Base-by-base conservation (phyloP, 257 asterid genomes). In the Euphrasia confusa region DNA sequence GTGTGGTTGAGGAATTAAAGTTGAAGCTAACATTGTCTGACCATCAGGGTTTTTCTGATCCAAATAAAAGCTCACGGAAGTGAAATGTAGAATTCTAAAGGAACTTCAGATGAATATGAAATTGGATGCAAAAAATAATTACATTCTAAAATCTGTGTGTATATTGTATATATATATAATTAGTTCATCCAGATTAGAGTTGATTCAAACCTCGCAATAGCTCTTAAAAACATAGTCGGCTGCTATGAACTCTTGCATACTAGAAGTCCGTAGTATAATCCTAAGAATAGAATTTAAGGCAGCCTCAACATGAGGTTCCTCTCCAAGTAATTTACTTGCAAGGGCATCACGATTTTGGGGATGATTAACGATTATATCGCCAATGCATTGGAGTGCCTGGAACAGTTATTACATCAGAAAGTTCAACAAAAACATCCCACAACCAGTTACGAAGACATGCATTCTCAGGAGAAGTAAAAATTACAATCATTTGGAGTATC, bases 371-470 rank as follows among this genome's bases (percentile, higher is more conserved):
- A 89, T 83, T 65, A 92, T 84, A 71, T 86, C 95, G 53, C 97
- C 96, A 32, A 92, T 78, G 77, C 95, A 92, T 63, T 68, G 83
- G 40, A 92, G 93, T 68, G 97, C 93, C 99, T 92, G 87, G 39
- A 72, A 64, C 42, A 54, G 64, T 56, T 30, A 50, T 21, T 58
- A 54, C 52, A 55, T 68, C 45, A 35, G 28, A 57, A 45, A 60
- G 30, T 54, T 58, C 47, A 35, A 58, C 15, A 65, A 40, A 8
- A 53, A 8, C 9, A 13, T 27, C 28, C 26, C 26, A 48, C 65
- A 15, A 27, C 67, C 40, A 58, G 57, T 56, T 44, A 59, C 9
- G 42, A 37, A 24, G 45, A 58, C 61, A 54, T 30, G 66, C 17
- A 58, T 56, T 37, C 49, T 33, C 49, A 65, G 55, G 26, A 64